phyloP scores from a whole-genome alignment of 1,139 yeast genomes.

The Scheffersomyces parashehatae region DNA sequence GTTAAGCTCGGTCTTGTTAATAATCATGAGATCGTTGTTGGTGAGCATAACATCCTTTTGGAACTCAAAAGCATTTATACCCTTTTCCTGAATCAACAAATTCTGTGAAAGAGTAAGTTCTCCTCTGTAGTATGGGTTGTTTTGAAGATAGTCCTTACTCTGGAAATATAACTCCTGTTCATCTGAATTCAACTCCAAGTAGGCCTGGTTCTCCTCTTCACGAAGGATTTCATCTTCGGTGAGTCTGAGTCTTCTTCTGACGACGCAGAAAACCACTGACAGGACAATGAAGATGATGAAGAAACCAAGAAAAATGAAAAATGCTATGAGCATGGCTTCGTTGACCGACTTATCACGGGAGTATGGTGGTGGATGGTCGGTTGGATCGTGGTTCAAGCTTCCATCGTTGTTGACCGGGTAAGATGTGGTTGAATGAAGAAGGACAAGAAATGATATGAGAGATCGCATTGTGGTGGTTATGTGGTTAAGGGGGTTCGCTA shows the following conservation, averaged over 20 bases:
- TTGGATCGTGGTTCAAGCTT: background rate
- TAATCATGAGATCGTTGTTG: slow-evolving; percentile 60
- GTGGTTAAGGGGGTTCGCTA: too few species aligned
- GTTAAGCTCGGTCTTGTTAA: slow-evolving; percentile 74
- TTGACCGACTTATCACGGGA: background rate
- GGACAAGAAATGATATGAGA: too few species aligned
- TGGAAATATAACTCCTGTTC: slow-evolving; percentile 81
- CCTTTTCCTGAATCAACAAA: slow-evolving; percentile 83
- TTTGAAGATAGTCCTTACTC: slow-evolving; percentile 57
- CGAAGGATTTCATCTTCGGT: slow-evolving; percentile 59
- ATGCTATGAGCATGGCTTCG: slow-evolving; percentile 2
- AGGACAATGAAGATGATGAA: slow-evolving; percentile 4
- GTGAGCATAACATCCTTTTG: slow-evolving; percentile 66
- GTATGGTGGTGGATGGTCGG: background rate
- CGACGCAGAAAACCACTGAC: slow-evolving; percentile 6
- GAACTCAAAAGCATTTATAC: slow-evolving; percentile 92
- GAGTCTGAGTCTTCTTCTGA: slow-evolving; percentile 11
- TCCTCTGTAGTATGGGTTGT: slow-evolving; percentile 55
- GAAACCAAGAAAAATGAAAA: slow-evolving; percentile 3
- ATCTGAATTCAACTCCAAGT: slow-evolving; percentile 63
- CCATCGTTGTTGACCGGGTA: background rate
- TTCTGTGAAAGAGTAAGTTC: slow-evolving; percentile 49
- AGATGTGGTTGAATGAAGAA: background rate
- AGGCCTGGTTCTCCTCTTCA: slow-evolving; percentile 61
- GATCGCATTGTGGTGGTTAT: too few species aligned